These are phyloP conservation scores for Periconia sp. DNA, from an alignment of 2,329 filamentous ascomycete genomes.

Conservation along the genomic window DNA sequence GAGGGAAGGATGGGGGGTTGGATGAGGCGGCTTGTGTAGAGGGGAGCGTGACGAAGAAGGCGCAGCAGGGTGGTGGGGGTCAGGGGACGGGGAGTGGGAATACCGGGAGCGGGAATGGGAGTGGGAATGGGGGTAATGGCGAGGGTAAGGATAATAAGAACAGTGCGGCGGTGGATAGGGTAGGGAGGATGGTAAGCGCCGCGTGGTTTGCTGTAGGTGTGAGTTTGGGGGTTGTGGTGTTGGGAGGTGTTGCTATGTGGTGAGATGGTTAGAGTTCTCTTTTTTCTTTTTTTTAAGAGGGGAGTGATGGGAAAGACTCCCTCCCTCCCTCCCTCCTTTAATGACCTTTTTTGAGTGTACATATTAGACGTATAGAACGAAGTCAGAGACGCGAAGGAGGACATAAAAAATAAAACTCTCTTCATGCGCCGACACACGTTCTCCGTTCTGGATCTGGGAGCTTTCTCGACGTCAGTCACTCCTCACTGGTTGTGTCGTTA, in stretches of 20 bases:
- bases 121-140: constrained; percentile 5
- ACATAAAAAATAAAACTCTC: no score
- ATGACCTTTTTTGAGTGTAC: no score
- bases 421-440: no score
- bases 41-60: constrained; percentile 30
- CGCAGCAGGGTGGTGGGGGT: constrained; percentile 28
- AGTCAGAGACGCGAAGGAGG: no score
- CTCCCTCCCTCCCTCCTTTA: no score
- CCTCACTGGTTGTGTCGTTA: no score
- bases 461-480: no score
- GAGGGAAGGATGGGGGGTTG: constrained; percentile 25
- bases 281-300: not conserved
- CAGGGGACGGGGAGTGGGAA: constrained; percentile 16
- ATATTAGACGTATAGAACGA: no score
- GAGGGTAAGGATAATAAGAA: constrained; percentile 3
- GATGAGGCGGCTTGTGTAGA: constrained; percentile 30
- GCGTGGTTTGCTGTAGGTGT: constrained; percentile 13
- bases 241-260: constrained; percentile 4
- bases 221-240: constrained; percentile 11
- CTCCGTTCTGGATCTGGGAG: no score
- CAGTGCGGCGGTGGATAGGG: constrained; percentile 13
- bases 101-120: constrained; percentile 6
- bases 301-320: no score
- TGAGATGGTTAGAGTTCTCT: not conserved
- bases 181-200: constrained; percentile 1